Base-by-base conservation (phyloP, 2,329 filamentous ascomycete species). In the Neofusicoccum sp. region DNA sequence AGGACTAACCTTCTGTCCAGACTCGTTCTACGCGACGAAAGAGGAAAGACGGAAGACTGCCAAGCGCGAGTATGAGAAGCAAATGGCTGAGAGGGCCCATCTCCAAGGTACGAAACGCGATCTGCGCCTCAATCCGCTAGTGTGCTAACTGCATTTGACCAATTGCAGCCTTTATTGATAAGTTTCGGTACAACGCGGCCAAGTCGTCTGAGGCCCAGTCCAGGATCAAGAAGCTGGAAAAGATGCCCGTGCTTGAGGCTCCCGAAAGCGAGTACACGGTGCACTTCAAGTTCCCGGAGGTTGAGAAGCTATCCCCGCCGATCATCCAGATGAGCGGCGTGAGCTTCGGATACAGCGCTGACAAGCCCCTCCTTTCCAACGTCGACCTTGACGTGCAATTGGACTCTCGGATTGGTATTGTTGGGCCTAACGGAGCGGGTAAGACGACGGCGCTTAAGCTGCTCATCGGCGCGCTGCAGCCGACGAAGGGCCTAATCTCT, bases 191-290 rank as follows among this genome's bases (percentile, higher is more conserved):
- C 84, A 99, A 99, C 73, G 95, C 95, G 30, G 95, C 93, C 71
- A 99, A 99, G 77, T 97, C 95, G 0, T 96, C 93, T 7, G 95
- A 99, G 81, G 95, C 95, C 1, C 95, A 99, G 73, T 98, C 93
- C 0, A 88, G 95, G 71, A 98, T 99, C 84, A 99, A 99, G 84
- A 99, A 99, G 75, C 82, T 99, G 64, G 96, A 99, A 76, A 91
- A 90, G 71, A 97, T 99, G 91, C 95, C 96, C 1, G 81, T 96
- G 1, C 84, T 99, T 57, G 89, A 96, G 69, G 75, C 93, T 0
- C 96, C 95, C 5, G 95, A 99, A 79, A 86, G 87, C 62, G 93
- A 96, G 76, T 99, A 99, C 82, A 91, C 86, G 58, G 95, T 99
- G 62, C 90, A 96, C 72, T 99, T 99, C 85, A 90, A 88, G 68